Base-by-base conservation (phyloP, 1,139 yeast genomes). In the Suhomyces yuchorum region DNA sequence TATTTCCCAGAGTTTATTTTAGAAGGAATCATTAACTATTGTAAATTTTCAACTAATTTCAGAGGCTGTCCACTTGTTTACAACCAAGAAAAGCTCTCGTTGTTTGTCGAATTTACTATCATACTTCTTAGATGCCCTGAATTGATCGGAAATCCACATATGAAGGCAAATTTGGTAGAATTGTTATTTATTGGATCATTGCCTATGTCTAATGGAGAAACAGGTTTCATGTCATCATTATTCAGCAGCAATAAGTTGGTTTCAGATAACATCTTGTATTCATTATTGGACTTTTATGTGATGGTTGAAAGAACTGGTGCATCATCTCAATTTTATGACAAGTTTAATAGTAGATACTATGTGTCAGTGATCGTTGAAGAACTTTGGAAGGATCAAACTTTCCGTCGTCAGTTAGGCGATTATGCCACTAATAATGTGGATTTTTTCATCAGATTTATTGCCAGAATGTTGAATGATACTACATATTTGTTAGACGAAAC, bases 261-360 rank as follows among this genome's bases (percentile, higher is more conserved):
- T 1, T 69, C 73, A 39, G 75, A 84, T 42, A 84, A 92, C 61
- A 65, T 95, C 49, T 73, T 93, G 50, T 92, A 89, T 59, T 87
- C 96, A 0, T 75, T 93, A 51, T 78, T 93, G 68, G 95, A 90
- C 60, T 87, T 91, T 56, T 93, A 93, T 65, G 96, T 93, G 37
- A 91, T 89, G 78, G 93, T 92, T 48, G 99, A 93, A 64, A 90
- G 89, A 62, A 95, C 99, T 0, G 99, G 99, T 7, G 87, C 97
- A 3, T 85, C 95, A 5, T 85, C 96, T 0, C 99, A 93, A 67
- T 93, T 93, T 64, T 93, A 93, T 65, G 99, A 93, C 68, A 93
- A 93, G 66, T 93, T 95, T 71, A 92, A 90, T 66, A 82, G 90
- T 43, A 80, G 99, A 64, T 93, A 84, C 66, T 87, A 90, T 63